Conservation (phyloP, 2,329 filamentous ascomycete genomes). For the Camptophora hylomeconis region DNA sequence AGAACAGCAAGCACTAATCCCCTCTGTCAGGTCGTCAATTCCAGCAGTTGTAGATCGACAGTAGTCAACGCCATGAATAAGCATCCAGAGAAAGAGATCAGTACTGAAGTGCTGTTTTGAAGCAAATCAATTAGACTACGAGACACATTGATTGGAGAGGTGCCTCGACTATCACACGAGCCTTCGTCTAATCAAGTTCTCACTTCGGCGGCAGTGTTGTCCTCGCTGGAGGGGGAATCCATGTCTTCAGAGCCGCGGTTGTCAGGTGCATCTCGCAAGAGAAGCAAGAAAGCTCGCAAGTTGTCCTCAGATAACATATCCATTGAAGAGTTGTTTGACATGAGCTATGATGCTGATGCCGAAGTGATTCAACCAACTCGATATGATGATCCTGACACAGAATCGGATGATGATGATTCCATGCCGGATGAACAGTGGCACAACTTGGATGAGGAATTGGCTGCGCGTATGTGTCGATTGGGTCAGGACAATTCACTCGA, state of each 20-base stretch:
- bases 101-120: too few relatives aligned
- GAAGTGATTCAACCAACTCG: conserved; percentile 26
- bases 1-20: too few relatives aligned
- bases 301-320: conserved; percentile 15
- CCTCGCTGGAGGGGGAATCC: neutral
- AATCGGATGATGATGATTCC: conserved; percentile 16
- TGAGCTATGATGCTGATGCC: conserved; percentile 20
- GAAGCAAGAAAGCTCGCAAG: conserved; percentile 14
- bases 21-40: too few relatives aligned
- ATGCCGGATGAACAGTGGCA: conserved; percentile 25
- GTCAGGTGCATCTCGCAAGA: neutral
- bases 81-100: too few relatives aligned
- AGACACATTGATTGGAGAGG: conserved; percentile 22
- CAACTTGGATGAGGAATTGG: conserved; percentile 13
- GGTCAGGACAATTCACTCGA: conserved; percentile 5
- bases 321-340: conserved; percentile 20
- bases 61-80: too few relatives aligned
- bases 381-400: conserved; percentile 20
- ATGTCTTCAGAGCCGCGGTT: neutral
- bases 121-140: too few relatives aligned
- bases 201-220: neutral
- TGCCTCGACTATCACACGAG: conserved; percentile 2
- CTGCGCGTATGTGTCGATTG: conserved; percentile 11
- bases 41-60: too few relatives aligned
- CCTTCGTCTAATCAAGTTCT: conserved; percentile 3